A percentile compares a stretch with the other conserved stretches of the same genome.
Evolutionary conservation across 768 basidiomycete genomes (phyloP).

Genomic region (Lactarius hengduanensis): DNA sequence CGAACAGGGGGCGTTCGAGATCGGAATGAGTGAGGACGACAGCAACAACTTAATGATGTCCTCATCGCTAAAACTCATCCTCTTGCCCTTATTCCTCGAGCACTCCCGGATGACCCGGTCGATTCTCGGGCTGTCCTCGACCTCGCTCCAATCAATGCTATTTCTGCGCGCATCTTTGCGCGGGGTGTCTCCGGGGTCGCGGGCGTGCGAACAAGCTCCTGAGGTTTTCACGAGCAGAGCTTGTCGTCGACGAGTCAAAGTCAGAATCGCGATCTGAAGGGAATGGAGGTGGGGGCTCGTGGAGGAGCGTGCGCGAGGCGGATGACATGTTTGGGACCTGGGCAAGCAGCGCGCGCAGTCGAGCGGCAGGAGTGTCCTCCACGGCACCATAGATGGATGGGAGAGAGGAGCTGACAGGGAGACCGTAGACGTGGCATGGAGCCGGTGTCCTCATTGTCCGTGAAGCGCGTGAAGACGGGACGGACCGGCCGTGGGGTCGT

Average conservation of each 20-base stretch:
- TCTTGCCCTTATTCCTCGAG: constrained; percentile 26
- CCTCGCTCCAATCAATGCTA: constrained; percentile 29
- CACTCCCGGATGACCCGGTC: constrained; percentile 25
- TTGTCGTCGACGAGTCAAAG: constrained; percentile 16
- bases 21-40: neutral
- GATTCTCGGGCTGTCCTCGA: constrained; percentile 28
- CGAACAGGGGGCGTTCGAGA: neutral
- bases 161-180: constrained; percentile 23
- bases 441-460: constrained; percentile 25
- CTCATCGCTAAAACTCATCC: constrained; percentile 29
- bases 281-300: constrained; percentile 21
- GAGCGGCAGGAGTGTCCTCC: constrained; percentile 25
- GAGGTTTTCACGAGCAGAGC: constrained; percentile 25
- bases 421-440: constrained; percentile 27
- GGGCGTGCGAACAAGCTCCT: constrained; percentile 25
- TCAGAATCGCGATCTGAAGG: constrained; percentile 29
- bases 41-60: constrained; percentile 20
- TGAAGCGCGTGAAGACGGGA: constrained; percentile 24
- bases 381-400: constrained; percentile 20
- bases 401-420: constrained; percentile 24
- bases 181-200: constrained; percentile 20
- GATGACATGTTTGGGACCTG: constrained; percentile 25
- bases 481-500: constrained; percentile 24
- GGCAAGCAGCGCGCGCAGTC: constrained; percentile 26
- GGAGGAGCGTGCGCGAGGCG: constrained; percentile 22